phyloP scores from a whole-genome alignment of 2,329 filamentous ascomycete species.

The Sclerotinia borealis region DNA sequence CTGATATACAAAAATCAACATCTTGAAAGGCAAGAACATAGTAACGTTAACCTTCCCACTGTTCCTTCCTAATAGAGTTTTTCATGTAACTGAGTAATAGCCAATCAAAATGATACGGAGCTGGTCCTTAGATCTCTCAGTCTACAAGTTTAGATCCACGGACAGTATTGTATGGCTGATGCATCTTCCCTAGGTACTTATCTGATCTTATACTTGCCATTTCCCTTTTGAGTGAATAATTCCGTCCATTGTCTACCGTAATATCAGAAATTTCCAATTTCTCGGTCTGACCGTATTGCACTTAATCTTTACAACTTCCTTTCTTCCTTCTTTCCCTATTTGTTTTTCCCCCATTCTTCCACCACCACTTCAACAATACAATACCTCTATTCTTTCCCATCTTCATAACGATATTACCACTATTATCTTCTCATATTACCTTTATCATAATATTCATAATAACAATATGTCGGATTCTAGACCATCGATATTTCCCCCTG shows the following conservation, averaged over 20 bases:
- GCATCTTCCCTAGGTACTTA: neutral
- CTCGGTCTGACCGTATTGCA: neutral
- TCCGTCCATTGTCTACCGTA: neutral
- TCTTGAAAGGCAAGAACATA: neutral
- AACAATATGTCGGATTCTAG: neutral
- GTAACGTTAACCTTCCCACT: neutral
- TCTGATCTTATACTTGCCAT: neutral
- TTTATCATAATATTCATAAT: neutral
- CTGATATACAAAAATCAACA: neutral
- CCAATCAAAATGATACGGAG: neutral
- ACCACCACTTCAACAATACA: neutral
- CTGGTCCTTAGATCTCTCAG: neutral
- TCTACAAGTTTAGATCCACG: neutral
- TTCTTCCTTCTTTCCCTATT: neutral
- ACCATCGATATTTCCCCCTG: constrained; percentile 15
- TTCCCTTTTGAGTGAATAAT: neutral
- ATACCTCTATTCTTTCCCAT: neutral
- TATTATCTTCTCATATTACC: too few species aligned
- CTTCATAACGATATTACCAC: too few species aligned
- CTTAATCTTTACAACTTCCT: neutral
- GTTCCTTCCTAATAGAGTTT: too few species aligned
- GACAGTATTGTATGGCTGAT: neutral
- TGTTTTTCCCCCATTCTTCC: neutral
- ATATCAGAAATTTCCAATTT: neutral
- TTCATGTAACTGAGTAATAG: neutral